Evolutionary conservation across 2,329 filamentous ascomycete species (phyloP).

Genomic region (Nemania abortiva): DNA sequence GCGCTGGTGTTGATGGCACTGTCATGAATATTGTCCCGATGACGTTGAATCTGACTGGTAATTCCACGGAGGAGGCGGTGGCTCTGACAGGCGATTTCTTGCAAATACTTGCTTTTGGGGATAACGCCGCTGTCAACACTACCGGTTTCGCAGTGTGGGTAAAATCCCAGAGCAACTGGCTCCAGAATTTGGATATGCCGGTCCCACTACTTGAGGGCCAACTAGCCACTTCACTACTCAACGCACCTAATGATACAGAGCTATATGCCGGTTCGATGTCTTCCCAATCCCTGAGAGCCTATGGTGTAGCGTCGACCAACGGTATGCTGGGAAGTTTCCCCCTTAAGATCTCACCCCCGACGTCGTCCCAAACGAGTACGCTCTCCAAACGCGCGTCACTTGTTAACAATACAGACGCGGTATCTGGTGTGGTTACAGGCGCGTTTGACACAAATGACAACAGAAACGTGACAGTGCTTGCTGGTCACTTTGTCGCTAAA

Average conservation of each 20-base stretch:
- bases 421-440: slow-evolving; percentile 80
- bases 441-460: slow-evolving; percentile 77
- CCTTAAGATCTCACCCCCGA: slow-evolving; percentile 64
- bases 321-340: slow-evolving; percentile 67
- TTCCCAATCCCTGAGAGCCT: slow-evolving; percentile 78
- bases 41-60: slow-evolving; percentile 79
- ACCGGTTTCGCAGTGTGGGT: slow-evolving; percentile 93
- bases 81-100: slow-evolving; percentile 85
- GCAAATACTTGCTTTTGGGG: slow-evolving; percentile 75
- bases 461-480: slow-evolving; percentile 87
- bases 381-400: slow-evolving; percentile 62
- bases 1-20: slow-evolving; percentile 84
- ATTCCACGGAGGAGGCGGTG: slow-evolving; percentile 77
- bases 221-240: slow-evolving; percentile 76
- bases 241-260: slow-evolving; percentile 70
- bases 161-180: slow-evolving; percentile 85
- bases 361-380: slow-evolving; percentile 52
- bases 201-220: slow-evolving; percentile 77
- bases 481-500: slow-evolving; percentile 83
- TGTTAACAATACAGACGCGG: slow-evolving; percentile 52
- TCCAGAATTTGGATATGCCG: slow-evolving; percentile 78
- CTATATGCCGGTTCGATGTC: slow-evolving; percentile 87
- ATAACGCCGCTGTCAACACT: slow-evolving; percentile 70
- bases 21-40: slow-evolving; percentile 82
- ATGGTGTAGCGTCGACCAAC: slow-evolving; percentile 77